A percentile compares a stretch with the other conserved stretches of the same genome.
These are phyloP conservation scores for Aspergillus fumigatiaffinis DNA, from an alignment of 2,329 filamentous ascomycete genomes.

Conservation along the genomic window DNA sequence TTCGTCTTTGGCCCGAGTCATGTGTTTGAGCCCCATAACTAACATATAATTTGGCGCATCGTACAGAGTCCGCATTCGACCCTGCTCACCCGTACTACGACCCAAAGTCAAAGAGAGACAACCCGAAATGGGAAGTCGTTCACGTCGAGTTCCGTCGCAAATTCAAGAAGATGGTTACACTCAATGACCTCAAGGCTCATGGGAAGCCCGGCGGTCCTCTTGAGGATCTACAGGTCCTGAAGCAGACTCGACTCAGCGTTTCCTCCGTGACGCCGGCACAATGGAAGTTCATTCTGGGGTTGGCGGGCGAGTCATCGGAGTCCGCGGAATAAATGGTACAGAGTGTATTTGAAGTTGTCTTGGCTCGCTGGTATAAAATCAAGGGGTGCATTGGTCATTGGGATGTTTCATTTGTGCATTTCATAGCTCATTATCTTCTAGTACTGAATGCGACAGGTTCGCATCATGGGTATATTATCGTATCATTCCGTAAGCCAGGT, in stretches of 20 bases:
- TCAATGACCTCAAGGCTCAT: slow-evolving; percentile 67
- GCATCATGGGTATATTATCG: neutral
- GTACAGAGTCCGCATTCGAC: slow-evolving; percentile 65
- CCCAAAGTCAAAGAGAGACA: slow-evolving; percentile 62
- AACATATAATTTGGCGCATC: slow-evolving; percentile 1
- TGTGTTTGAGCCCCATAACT: slow-evolving; percentile 4
- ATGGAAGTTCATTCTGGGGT: slow-evolving; percentile 47
- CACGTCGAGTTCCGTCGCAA: slow-evolving; percentile 85
- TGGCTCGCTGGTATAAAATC: neutral
- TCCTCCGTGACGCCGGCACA: slow-evolving; percentile 44
- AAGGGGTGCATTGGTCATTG: neutral
- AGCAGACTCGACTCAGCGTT: slow-evolving; percentile 78
- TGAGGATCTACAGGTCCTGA: slow-evolving; percentile 77
- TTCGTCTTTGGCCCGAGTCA: slow-evolving; percentile 41
- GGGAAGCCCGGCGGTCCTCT: slow-evolving; percentile 56
- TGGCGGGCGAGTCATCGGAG: slow-evolving; percentile 34
- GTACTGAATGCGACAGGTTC: neutral
- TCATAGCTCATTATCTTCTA: neutral
- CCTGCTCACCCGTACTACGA: slow-evolving; percentile 78
- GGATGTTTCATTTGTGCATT: neutral
- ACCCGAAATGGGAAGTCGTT: slow-evolving; percentile 82
- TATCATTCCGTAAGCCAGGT: neutral
- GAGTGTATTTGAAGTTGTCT: neutral
- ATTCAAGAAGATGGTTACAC: slow-evolving; percentile 65
- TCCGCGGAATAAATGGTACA: neutral